Conservation (phyloP, 2,329 filamentous ascomycete species). For the Fusarium solani-melongenae region DNA sequence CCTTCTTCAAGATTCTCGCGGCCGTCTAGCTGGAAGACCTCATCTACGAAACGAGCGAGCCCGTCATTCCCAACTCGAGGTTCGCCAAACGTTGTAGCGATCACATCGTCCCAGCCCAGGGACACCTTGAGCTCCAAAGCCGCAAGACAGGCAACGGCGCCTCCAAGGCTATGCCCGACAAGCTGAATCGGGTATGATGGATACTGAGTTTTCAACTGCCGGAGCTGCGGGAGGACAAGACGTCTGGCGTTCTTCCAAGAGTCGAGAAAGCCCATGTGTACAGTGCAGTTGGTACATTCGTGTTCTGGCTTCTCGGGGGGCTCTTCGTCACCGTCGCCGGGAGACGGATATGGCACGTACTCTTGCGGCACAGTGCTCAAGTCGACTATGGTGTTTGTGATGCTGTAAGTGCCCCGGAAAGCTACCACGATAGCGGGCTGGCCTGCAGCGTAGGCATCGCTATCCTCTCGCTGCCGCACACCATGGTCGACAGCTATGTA, state of each 20-base stretch:
- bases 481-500: conserved; percentile 89
- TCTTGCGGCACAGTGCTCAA: conserved; percentile 89
- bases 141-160: conserved; percentile 89
- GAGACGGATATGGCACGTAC: conserved; percentile 86
- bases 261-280: conserved; percentile 88
- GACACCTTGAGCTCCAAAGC: conserved; percentile 80
- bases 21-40: conserved; percentile 58
- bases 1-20: conserved; percentile 48
- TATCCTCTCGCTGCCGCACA: conserved; percentile 28
- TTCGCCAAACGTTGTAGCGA: conserved; percentile 93
- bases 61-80: conserved; percentile 73
- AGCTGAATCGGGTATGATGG: conserved; percentile 80
- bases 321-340: conserved; percentile 54
- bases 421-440: conserved; percentile 76
- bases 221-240: conserved; percentile 75
- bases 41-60: conserved; percentile 66
- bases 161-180: conserved; percentile 91
- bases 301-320: conserved; percentile 54
- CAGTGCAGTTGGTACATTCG: conserved; percentile 86
- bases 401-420: conserved; percentile 93
- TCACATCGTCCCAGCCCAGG: conserved; percentile 78
- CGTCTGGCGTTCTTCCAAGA: conserved; percentile 84
- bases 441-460: conserved; percentile 10
- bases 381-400: conserved; percentile 91
- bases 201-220: conserved; percentile 67